Evolutionary conservation across 2,329 filamentous ascomycete genomes (phyloP), one percentile per base, ranked within the genome.

Genomic region (Metarhizium robertsii): DNA sequence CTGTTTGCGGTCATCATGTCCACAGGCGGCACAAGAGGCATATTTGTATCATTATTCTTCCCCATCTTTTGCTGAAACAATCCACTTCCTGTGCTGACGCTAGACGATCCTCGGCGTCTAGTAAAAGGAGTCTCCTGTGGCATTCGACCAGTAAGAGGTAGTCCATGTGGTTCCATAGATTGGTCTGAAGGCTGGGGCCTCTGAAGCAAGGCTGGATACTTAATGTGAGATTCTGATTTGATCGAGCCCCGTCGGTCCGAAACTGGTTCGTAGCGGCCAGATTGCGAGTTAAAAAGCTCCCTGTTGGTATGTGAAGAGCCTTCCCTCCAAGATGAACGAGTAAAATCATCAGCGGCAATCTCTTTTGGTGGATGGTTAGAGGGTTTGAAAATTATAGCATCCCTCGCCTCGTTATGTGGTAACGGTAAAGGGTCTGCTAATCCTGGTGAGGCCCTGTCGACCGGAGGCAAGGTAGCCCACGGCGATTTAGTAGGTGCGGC

Each of bases 251-350:
- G 84, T 42, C 91, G 85, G 59, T 96, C 90, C 53, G 81, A 76
- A 3, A 92, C 92, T 16, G 92, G 91, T 67, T 97, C 92, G 63
- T 96, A 95, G 52, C 90, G 86, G 18, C 92, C 92, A 54, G 90
- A 96, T 55, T 95, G 88, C n/a, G 92, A 95, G 68, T 97, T 96
- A 73, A 85, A 97, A 0, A 97, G 76, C 69, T 97, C 92, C 55
- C 88, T 79, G 59, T 83, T 85, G 11, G 79, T 77, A 55, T 80
- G 77, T 0, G 75, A 67, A 40, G 79, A 77, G 5, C 85, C 81
- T 59, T 96, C 90, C 64, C 88, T 81, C 86, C 89, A 95, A 38
- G 85, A 81, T 53, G 86, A 83, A 59, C 94, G 82, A 67, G 87
- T 95, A 66, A 96, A 97, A 61, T 96, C 92, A 69, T 97, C 94